Percentiles rank a stretch among this genome's conserved stretches.
These are phyloP conservation scores for Xerocomus amazonicus DNA, from an alignment of 1,284 basidiomycete genomes.

Conservation along the genomic window DNA sequence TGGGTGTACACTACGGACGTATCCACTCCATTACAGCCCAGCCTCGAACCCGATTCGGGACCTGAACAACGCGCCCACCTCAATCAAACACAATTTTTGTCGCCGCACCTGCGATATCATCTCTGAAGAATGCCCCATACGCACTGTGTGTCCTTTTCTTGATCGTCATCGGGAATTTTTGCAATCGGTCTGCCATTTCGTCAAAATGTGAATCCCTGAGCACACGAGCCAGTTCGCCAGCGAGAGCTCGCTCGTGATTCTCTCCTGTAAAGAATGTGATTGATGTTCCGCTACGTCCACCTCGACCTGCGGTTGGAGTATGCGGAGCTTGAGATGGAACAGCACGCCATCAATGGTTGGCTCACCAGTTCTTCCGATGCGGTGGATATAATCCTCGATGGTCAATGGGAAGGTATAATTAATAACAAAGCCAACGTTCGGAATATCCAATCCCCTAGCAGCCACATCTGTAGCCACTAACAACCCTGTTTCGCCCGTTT, in stretches of 20 bases:
- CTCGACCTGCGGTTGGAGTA: slow-evolving; percentile 59
- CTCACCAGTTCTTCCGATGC: slow-evolving; percentile 89
- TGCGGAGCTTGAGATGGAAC: not conserved
- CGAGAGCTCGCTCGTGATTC: slow-evolving; percentile 80
- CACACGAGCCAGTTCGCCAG: slow-evolving; percentile 92
- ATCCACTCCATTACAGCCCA: too few relatives aligned
- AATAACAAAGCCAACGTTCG: slow-evolving; percentile 88
- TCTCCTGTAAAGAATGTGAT: slow-evolving; percentile 97
- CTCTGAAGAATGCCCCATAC: slow-evolving; percentile 83
- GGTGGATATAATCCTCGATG: slow-evolving; percentile 95
- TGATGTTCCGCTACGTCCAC: slow-evolving; percentile 86
- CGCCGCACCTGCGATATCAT: slow-evolving; percentile 73
- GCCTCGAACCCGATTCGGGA: too few relatives aligned
- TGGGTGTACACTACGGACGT: too few relatives aligned
- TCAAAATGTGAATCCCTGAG: slow-evolving; percentile 85
- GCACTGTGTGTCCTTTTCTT: slow-evolving; percentile 91
- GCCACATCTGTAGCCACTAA: slow-evolving; percentile 98
- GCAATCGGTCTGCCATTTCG: slow-evolving; percentile 62
- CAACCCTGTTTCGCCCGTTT: slow-evolving; percentile 77
- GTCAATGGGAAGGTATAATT: slow-evolving; percentile 98
- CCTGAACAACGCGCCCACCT: slow-evolving; percentile 6
- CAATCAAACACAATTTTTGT: slow-evolving; percentile 83
- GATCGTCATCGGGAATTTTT: slow-evolving; percentile 94
- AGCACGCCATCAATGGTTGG: slow-evolving; percentile 6
- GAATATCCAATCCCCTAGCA: slow-evolving; percentile 94